phyloP scores from a whole-genome alignment of 306 rosid genomes.

The Clitoria ternatea region DNA sequence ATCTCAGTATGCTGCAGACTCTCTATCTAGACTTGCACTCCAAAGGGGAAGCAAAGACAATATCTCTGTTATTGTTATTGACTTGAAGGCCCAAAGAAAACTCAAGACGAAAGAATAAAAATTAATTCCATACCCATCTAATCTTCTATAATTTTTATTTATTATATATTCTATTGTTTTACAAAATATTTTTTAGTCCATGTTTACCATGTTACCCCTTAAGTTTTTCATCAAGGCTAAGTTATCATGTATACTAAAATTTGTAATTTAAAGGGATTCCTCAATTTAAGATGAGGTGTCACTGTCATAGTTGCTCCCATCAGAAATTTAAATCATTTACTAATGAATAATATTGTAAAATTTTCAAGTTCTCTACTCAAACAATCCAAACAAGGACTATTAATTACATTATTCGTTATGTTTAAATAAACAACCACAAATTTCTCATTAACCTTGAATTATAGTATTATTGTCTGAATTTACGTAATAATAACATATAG shows the following conservation, averaged over 20 bases:
- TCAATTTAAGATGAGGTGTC: conserved; percentile 18
- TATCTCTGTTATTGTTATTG: conserved; percentile 67
- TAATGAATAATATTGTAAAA: conserved; percentile 6
- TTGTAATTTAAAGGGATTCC: conserved; percentile 4
- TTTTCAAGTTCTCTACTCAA: not conserved
- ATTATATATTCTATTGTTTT: conserved; percentile 16
- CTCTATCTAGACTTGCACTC: conserved; percentile 65
- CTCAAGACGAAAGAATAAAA: conserved; percentile 39
- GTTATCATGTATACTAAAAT: conserved; percentile 25
- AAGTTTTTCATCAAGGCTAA: conserved; percentile 38
- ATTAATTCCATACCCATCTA: no score
- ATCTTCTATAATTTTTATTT: no score
- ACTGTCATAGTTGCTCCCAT: not conserved
- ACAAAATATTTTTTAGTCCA: conserved; percentile 6
- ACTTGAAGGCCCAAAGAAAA: conserved; percentile 69
- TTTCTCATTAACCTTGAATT: conserved; percentile 1
- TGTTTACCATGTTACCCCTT: conserved; percentile 29
- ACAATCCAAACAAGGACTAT: not conserved
- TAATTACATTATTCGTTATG: not conserved
- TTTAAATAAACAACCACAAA: not conserved
- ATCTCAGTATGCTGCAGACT: conserved; percentile 73
- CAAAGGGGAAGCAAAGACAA: conserved; percentile 83
- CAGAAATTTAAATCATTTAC: not conserved
- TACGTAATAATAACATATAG: not conserved
- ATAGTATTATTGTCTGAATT: not conserved